Evolutionary conservation across 495 filamentous ascomycete species (phyloP), one percentile per base, ranked within the genome.

Genomic region (Cercophora sp.): DNA sequence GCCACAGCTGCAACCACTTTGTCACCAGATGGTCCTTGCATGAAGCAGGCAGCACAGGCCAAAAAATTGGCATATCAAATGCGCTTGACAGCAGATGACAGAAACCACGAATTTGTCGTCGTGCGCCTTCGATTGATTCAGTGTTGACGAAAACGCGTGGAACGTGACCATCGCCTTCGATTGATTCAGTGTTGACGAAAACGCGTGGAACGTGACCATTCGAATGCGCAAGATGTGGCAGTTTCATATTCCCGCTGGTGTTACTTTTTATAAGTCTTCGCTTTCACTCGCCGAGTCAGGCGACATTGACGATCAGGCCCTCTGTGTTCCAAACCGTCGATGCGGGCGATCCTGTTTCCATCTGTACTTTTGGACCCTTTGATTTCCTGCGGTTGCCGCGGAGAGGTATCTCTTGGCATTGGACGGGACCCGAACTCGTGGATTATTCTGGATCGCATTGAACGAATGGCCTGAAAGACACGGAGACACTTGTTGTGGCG

Each of bases 1-100:
- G 36, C 48, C 48, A 51, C 48, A 31, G 26, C 48, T 51, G 48
- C 48, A 51, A 51, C 35, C 35, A 51, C 48, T 51, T 41, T 51
- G 15, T n/a, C 16, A 43, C 22, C 40, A 47, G 25, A 47, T 32
- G 44, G 44, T 24, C 25, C 44, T 26, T 46, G 43, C 25, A 46
- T 46, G n/a, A n/a, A n/a, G n/a, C n/a, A n/a, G n/a, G n/a, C n/a
- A n/a, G n/a, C n/a, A n/a, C n/a, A n/a, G n/a, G n/a, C n/a, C n/a
- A n/a, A n/a, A n/a, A n/a, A n/a, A n/a, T n/a, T n/a, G n/a, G n/a
- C n/a, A n/a, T n/a, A n/a, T n/a, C n/a, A n/a, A n/a, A n/a, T n/a
- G n/a, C n/a, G n/a, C n/a, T n/a, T n/a, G n/a, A n/a, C n/a, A n/a
- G n/a, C n/a, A n/a, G n/a, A n/a, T n/a, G n/a, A n/a, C n/a, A n/a